Base-by-base conservation (phyloP, 2,329 filamentous ascomycete species). In the Ophiocordyceps camponoti-floridani region DNA sequence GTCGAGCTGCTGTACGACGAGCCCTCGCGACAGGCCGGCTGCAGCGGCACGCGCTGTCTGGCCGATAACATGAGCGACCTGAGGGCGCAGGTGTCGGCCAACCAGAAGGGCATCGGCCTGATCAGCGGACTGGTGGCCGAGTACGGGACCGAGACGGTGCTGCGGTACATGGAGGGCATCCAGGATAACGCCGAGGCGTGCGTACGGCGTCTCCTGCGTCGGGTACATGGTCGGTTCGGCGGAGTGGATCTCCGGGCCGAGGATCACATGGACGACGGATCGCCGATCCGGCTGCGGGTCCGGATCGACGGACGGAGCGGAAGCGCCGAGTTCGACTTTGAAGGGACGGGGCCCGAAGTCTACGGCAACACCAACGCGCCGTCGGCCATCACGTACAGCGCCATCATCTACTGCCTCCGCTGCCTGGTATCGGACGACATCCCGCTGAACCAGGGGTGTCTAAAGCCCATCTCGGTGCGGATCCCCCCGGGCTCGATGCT, bases 31-130 rank as follows among this genome's bases (percentile, higher is more conserved):
- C 78, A 83, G 51, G 76, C 79, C 0, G 85, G 82, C 1, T 91
- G 84, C 62, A 79, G 75, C 45, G 85, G 84, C 2, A 88, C 85
- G 0, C 69, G 85, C 40, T 86, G 84, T 56, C 67, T 93, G 1
- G 77, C 75, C 10, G 86, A 94, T 59, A 93, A 93, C 56, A 69
- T 93, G 50, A 88, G 85, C 44, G 86, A 93, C 56, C 68, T 94
- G 38, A 87, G 88, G 59, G 86, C 86, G 0, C 85, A 93, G 57
- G 80, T 91, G 12, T 84, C 86, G 0, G 84, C 85, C 12, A 93
- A 94, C 54, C 81, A 86, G 53, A 87, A 87, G 52, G 86, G 86
- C 9, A 89, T 89, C 53, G 75, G 75, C 38, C 66, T 89, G 16
- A 85, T 88, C 50, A 73, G 70, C 40, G 69, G 72, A 0, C 64